Base-by-base conservation (phyloP, 2,329 filamentous ascomycete genomes). In the Coniochaeta prunicola region DNA sequence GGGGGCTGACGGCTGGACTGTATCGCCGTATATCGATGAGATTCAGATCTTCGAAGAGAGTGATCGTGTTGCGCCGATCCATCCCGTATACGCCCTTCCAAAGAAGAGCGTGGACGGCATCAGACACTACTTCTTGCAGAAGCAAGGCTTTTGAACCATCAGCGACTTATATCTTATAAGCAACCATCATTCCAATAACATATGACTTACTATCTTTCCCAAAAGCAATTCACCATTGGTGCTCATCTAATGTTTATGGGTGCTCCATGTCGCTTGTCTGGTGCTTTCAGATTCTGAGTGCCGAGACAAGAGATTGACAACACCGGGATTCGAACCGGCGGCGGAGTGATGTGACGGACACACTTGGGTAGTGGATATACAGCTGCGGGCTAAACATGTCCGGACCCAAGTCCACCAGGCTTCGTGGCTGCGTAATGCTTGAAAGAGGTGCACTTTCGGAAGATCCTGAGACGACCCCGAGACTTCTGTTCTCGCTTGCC, bases 71-170 rank as follows among this genome's bases (percentile, higher is more conserved):
- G 77, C 76, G 57, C 77, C 88, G 17, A 81, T 91, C 40, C 91
- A 97, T 73, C 93, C 93, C 2, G 82, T 97, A 28, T 97, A 91
- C 74, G 88, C 90, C 62, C 87, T 97, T 64, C 90, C 92, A 4
- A 85, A 89, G 72, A 79, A 83, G 62, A 81, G 81, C 57, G 89
- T 87, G 58, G 82, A 87, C 65, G 78, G 78, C 34, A 85, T 88
- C 64, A 82, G 83, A 71, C 74, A 74, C 61, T 90, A 89, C 74
- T 92, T 87, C 72, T 76, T 79, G 63, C 74, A 75, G 42, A 85
- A 83, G 69, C 73, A 75, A 58, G 79, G 81, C 13, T 85, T 87
- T 65, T 86, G 30, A 55, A 13, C 45, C n/a, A n/a, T n/a, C n/a
- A n/a, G n/a, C n/a, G n/a, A 28, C 34, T 56, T 48, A 6, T 12